Evolutionary conservation across 2,329 filamentous ascomycete species (phyloP), one percentile per base, ranked within the genome.

Genomic region (Nemania sp.): DNA sequence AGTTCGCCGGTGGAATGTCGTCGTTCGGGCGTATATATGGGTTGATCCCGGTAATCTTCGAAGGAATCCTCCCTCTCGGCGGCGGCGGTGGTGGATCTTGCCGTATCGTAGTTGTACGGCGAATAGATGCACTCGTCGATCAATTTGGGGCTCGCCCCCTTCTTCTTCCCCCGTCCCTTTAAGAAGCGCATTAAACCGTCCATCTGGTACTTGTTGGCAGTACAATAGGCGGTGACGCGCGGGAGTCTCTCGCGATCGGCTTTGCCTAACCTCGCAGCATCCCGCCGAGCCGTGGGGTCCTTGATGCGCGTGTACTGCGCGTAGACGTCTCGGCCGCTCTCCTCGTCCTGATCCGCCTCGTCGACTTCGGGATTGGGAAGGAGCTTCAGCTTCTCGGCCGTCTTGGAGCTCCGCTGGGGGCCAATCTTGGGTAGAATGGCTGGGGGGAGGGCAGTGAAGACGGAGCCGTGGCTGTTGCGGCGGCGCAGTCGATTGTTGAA

Each of bases 71-170:
- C 68, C 39, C 72, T 68, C 56, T 85, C 68, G 7, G 66, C 40
- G n/a, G n/a, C n/a, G n/a, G n/a, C n/a, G n/a, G n/a, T n/a, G n/a
- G n/a, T n/a, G n/a, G 66, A 59, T 40, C 68, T 72, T 13, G 68
- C 68, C 5, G 63, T 82, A 43, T 82, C 81, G 74, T 97, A 97
- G 70, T 87, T 89, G 76, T 96, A 99, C 0, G 94, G 92, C 11
- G 94, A 92, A 77, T 99, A 99, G 68, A 99, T 92, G 75, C 95
- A 99, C 76, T 99, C 95, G 74, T 99, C 95, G 69, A 97, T 97
- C 59, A 95, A 79, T 76, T 97, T 98, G 1, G 95, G 94, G 62
- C 87, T 90, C 15, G 93, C 87, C 17, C 91, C 91, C 69, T 91
- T 86, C 34, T 86, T 85, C 75, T 90, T 91, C 47, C 86, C 84